Base-by-base conservation (phyloP, 768 basidiomycete species). In the Amanita rimosa region DNA sequence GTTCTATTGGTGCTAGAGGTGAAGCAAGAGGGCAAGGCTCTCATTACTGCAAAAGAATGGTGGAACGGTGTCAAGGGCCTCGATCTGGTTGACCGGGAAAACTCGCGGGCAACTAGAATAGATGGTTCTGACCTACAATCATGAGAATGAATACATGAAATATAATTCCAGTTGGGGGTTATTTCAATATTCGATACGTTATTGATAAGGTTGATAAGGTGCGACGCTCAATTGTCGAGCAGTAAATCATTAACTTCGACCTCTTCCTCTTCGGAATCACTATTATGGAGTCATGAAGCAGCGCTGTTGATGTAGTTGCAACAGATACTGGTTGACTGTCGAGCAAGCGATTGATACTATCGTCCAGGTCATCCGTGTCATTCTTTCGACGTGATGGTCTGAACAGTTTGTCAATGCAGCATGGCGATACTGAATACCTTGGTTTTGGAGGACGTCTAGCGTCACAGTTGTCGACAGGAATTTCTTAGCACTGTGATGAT, bases 51-150 rank as follows among this genome's bases (percentile, higher is more conserved):
- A 2, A 73, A 67, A 51, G 81, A 82, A 44, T 92, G 85, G 81
- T 90, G 85, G 85, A 88, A 86, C 59, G 88, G 89, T 2, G 65
- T 63, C 24, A 67, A 67, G 49, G 59, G 62, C 33, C 48, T 59
- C 29, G 62, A 60, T 11, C 50, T 64, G 36, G 50, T 51, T 31
- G 50, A 49, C 26, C 21, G 40, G 33, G 3, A 48, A 31, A 29
- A 22, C 24, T 11, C 4, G 27, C 14, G 17, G 13, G 14, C 2
- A 46, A 26, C 14, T 16, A 14, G 26, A 17, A 37, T 14, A 11
- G 24, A 33, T 8, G 2, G 16, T n/a, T 17, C 16, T 17, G 1
- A 44, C 11, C 13, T 27, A 27, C 22, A 4, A n/a, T n/a, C 9
- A 41, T 19, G 2, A 21, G 24, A 24, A 13, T 6, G 6, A 6